Evolutionary conservation across 164 flowering plant genomes (phyloP).

Genomic region (Magnolia sinica): DNA sequence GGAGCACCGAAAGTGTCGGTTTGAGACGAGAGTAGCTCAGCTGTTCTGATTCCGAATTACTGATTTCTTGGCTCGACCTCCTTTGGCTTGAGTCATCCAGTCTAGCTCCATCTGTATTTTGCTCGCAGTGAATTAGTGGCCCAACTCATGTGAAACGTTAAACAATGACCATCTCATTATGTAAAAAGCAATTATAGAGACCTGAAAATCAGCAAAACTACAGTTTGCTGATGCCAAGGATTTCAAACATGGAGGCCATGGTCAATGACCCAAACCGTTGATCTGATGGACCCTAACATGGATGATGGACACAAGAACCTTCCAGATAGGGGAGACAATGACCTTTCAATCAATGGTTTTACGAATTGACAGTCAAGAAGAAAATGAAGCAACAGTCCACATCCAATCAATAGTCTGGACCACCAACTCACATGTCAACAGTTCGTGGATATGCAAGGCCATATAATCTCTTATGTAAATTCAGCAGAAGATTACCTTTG

Average conservation of each 20-base stretch:
- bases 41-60: constrained; percentile 58
- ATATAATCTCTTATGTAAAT: background rate
- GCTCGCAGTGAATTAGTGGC: constrained; percentile 20
- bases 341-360: background rate
- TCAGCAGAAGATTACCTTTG: constrained; percentile 47
- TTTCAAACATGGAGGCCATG: background rate
- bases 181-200: background rate
- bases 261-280: background rate
- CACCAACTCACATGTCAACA: background rate
- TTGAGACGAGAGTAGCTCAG: constrained; percentile 44
- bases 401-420: background rate
- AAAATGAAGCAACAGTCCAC: background rate
- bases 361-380: background rate
- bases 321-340: background rate
- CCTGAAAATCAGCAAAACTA: background rate
- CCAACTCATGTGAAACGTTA: background rate
- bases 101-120: constrained; percentile 50
- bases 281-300: background rate
- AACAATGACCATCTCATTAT: background rate
- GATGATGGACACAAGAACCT: background rate
- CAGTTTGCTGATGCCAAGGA: background rate
- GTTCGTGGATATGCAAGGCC: background rate
- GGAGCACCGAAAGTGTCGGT: constrained; percentile 67
- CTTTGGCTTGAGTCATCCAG: constrained; percentile 57
- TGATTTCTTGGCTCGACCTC: constrained; percentile 50